Conservation (phyloP, 2,329 filamentous ascomycete genomes). For the Thermoascus crustaceus region DNA sequence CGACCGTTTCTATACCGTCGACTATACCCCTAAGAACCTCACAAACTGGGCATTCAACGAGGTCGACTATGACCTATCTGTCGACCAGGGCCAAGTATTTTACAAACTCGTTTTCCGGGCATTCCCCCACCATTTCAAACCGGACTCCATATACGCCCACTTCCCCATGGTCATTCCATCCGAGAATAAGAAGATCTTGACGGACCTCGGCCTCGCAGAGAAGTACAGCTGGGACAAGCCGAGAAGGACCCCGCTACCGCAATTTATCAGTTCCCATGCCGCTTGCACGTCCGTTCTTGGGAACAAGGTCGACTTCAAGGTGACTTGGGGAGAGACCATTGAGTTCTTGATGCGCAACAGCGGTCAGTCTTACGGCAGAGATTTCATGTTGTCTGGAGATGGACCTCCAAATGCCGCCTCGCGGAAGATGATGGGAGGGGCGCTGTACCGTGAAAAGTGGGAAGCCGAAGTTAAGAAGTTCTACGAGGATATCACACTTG, state of each 20-base stretch:
- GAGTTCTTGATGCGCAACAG: slow-evolving; percentile 36
- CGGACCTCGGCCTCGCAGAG: slow-evolving; percentile 31
- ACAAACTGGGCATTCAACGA: slow-evolving; percentile 41
- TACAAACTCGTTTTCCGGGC: slow-evolving; percentile 46
- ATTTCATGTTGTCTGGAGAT: slow-evolving; percentile 44
- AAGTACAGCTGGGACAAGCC: slow-evolving; percentile 35
- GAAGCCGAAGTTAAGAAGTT: slow-evolving; percentile 38
- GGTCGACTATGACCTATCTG: slow-evolving; percentile 33
- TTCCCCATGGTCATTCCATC: slow-evolving; percentile 42
- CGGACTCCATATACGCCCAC: slow-evolving; percentile 43
- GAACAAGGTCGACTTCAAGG: slow-evolving; percentile 38
- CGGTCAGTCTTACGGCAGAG: slow-evolving; percentile 31
- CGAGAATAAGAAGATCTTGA: slow-evolving; percentile 39
- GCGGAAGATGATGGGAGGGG: slow-evolving; percentile 35
- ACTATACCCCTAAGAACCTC: slow-evolving; percentile 37
- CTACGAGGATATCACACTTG: slow-evolving; percentile 41
- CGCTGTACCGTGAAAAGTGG: slow-evolving; percentile 41
- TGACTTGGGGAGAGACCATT: slow-evolving; percentile 40
- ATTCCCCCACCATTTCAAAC: slow-evolving; percentile 42
- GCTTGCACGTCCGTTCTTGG: slow-evolving; percentile 37
- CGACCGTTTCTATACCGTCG: slow-evolving; percentile 41
- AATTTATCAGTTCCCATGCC: slow-evolving; percentile 38
- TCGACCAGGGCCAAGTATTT: slow-evolving; percentile 44
- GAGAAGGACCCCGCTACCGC: slow-evolving; percentile 23
- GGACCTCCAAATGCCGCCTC: slow-evolving; percentile 33